phyloP scores from a whole-genome alignment of 495 filamentous ascomycete species.

The Aspergillus haitiensis region DNA sequence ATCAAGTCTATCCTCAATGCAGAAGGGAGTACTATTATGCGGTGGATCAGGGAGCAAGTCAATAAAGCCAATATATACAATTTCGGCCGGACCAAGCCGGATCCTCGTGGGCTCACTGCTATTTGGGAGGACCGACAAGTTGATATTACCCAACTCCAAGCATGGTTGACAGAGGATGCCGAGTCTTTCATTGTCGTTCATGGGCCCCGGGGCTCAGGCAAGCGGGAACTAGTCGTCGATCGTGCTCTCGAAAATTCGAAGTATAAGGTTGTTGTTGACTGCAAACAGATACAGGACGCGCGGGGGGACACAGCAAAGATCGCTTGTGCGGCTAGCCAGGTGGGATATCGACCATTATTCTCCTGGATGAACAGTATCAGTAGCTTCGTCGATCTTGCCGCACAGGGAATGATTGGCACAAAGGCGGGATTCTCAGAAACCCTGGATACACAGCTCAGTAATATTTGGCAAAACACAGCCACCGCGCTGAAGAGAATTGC shows the following conservation, averaged over 20 bases:
- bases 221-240: slow-evolving; percentile 81
- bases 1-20: slow-evolving; percentile 75
- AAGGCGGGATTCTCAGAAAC: slow-evolving; percentile 97
- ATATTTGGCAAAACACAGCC: slow-evolving; percentile 86
- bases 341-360: slow-evolving; percentile 92
- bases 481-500: slow-evolving; percentile 76
- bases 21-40: slow-evolving; percentile 65
- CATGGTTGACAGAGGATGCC: slow-evolving; percentile 82
- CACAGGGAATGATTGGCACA: slow-evolving; percentile 89
- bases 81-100: slow-evolving; percentile 52
- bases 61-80: slow-evolving; percentile 64
- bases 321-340: slow-evolving; percentile 71
- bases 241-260: slow-evolving; percentile 75
- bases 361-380: slow-evolving; percentile 95
- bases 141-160: slow-evolving; percentile 74
- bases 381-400: slow-evolving; percentile 86
- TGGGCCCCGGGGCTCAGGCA: slow-evolving; percentile 88
- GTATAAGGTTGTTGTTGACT: slow-evolving; percentile 87
- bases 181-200: slow-evolving; percentile 95
- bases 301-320: slow-evolving; percentile 89
- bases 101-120: slow-evolving; percentile 70
- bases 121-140: slow-evolving; percentile 87
- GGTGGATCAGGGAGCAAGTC: slow-evolving; percentile 79
- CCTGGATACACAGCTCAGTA: slow-evolving; percentile 83
- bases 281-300: slow-evolving; percentile 90